phyloP scores from a whole-genome alignment of 371 early-diverging fungal species.

The Globomyces sp. region DNA sequence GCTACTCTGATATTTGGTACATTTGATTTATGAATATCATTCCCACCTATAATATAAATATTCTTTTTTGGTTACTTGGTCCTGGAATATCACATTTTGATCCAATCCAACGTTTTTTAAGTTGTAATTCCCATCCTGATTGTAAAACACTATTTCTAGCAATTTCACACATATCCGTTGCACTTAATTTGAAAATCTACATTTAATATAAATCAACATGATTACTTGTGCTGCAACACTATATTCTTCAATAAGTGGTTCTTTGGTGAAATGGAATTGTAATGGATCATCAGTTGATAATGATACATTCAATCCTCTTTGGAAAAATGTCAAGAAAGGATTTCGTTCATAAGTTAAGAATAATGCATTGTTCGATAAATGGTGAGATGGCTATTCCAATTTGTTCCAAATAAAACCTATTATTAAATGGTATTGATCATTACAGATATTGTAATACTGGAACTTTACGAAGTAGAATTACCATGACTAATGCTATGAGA shows the following conservation, averaged over 20 bases:
- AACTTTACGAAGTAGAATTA: conserved; percentile 91
- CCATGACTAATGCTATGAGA: conserved; percentile 95
- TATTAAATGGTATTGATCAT: too few relatives aligned
- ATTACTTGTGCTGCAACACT: conserved; percentile 92
- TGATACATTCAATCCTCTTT: conserved; percentile 94
- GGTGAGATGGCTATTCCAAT: conserved; percentile 99
- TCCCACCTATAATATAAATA: conserved; percentile 59
- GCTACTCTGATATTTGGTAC: conserved; percentile 91
- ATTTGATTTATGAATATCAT: conserved; percentile 93
- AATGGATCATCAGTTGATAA: conserved; percentile 98
- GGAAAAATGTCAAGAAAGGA: conserved; percentile 92
- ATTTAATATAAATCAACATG: not conserved
- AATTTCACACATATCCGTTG: conserved; percentile 97
- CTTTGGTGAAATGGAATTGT: conserved; percentile 98
- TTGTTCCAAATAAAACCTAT: conserved; percentile 79
- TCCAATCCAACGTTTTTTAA: conserved; percentile 96
- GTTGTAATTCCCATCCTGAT: conserved; percentile 86
- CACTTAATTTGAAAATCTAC: conserved; percentile 93
- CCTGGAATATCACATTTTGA: conserved; percentile 73
- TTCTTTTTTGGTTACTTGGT: conserved; percentile 24
- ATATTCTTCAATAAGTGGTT: conserved; percentile 99
- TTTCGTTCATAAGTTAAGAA: conserved; percentile 96
- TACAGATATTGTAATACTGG: conserved; percentile 93
- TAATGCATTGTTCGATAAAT: conserved; percentile 94
- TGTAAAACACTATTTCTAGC: conserved; percentile 94